Conservation (phyloP, 495 filamentous ascomycete species). For the Glarea lozoyensis region DNA sequence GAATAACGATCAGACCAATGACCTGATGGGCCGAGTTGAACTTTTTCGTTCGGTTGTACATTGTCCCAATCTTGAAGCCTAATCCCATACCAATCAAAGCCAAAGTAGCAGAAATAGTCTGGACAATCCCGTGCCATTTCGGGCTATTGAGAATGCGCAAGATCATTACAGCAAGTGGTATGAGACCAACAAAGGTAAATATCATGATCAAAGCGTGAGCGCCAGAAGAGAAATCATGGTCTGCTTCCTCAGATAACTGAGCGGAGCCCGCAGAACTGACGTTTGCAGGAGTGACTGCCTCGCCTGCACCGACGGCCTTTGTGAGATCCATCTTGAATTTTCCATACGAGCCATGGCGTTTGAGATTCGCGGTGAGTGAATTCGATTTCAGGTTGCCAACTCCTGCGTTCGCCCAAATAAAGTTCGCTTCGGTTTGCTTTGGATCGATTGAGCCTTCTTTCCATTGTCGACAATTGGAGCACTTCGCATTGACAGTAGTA, state of each 20-base stretch:
- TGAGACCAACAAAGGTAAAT: slow-evolving; percentile 40
- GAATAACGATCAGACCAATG: slow-evolving; percentile 43
- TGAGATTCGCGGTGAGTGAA: slow-evolving; percentile 30
- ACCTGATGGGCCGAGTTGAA: slow-evolving; percentile 49
- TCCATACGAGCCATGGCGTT: slow-evolving; percentile 46
- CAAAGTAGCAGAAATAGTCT: slow-evolving; percentile 32
- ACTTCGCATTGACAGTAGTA: slow-evolving; percentile 38
- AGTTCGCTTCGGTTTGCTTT: slow-evolving; percentile 27
- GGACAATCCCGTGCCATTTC: slow-evolving; percentile 39
- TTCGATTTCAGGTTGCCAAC: slow-evolving; percentile 29
- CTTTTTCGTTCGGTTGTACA: slow-evolving; percentile 43
- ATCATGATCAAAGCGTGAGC: slow-evolving; percentile 46
- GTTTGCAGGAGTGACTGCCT: slow-evolving; percentile 19
- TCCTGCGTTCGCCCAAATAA: slow-evolving; percentile 51
- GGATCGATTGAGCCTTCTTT: slow-evolving; percentile 29
- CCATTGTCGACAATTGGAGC: slow-evolving; percentile 39
- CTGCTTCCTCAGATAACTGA: slow-evolving; percentile 16
- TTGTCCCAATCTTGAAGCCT: slow-evolving; percentile 38
- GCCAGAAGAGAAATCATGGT: slow-evolving; percentile 24
- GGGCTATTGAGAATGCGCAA: slow-evolving; percentile 36
- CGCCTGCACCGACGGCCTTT: slow-evolving; percentile 33
- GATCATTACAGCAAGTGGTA: slow-evolving; percentile 45
- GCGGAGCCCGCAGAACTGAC: slow-evolving; percentile 13
- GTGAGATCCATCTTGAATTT: slow-evolving; percentile 44
- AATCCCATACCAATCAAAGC: slow-evolving; percentile 37